Base-by-base conservation (phyloP, 192 early-diverging fungal species). In the Coemansia sp. region DNA sequence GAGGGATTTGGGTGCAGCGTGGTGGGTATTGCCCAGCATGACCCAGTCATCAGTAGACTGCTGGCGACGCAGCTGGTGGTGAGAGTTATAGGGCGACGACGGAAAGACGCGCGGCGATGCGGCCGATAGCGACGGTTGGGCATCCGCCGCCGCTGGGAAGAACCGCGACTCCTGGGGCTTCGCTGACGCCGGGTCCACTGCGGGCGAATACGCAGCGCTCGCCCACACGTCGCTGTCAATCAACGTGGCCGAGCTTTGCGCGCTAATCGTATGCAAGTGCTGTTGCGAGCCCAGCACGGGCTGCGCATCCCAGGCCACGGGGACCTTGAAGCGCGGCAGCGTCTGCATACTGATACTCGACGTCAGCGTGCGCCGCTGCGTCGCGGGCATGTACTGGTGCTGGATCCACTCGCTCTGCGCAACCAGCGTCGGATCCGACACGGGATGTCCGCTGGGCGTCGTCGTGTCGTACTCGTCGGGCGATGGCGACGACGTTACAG, bases 321-420 rank as follows among this genome's bases (percentile, higher is more conserved):
- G 68, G 0, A 51, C 29, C 33, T 67, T 66, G 61, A 65, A 67
- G 2, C 68, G 67, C 6, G 74, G 74, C 56, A 77, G 12, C 7
- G 64, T 60, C 30, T 77, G 74, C 74, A 77, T 77, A 60, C 74
- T 77, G 24, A 67, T 47, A n/a, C 74, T 77, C 10, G 74, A 77
- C 18, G 61, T 71, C 21, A 77, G 64, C 42, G 57, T 48, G 9
- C 56, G 54, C 8, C 61, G 24, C 52, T 67, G 73, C 16, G 43
- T 19, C 3, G 73, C 42, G 29, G 32, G 44, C 32, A 49, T 51
- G 12, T 49, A 24, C 48, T 57, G 57, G 0, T 60, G 52, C 16
- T 35, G 12, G 9, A 28, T n/a, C 52, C 52, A 54, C 21, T 54
- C 52, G 46, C 7, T 4, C 4, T 28, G 47, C 14, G 7, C 32